Evolutionary conservation across 2,329 filamentous ascomycete species (phyloP), one percentile per base, ranked within the genome.

Genomic region (Verticillium nubilum): DNA sequence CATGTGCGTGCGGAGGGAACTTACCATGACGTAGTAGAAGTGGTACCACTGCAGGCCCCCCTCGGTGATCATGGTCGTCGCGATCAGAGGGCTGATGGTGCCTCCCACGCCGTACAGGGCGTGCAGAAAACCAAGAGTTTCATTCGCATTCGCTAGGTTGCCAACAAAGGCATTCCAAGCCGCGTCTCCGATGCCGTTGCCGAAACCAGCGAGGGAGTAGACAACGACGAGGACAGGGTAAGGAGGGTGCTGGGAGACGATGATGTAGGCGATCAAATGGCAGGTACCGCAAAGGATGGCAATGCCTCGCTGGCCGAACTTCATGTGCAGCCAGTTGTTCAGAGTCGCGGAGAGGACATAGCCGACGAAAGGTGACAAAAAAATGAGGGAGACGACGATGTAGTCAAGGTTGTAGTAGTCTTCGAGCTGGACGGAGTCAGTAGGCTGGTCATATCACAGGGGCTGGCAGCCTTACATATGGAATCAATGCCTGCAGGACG

Each of bases 11-110:
- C 5, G 29, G 9, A 19, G 12, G 5, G 17, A 19, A 26, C 80
- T 62, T 67, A 89, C 85, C 86, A 92, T 89, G 52, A 91, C 74
- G 68, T 91, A 91, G 72, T 92, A 93, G 68, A 89, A 92, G 2
- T 77, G 76, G 65, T 87, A 90, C 89, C 89, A 93, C 0, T 78
- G 78, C 56, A 87, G 63, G 5, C 76, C 65, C 0, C 76, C 85
- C 66, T 85, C 85, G 0, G 86, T 86, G 37, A 92, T 84, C 80
- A 93, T 83, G 0, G 81, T 81, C 0, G 89, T 91, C 0, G 89
- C 88, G 55, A 91, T 81, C 3, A 92, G 70, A 0, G 89, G 89
- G n/a, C 84, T 80, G 0, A 91, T 73, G 0, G 88, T 85, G 0
- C 86, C 89, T 0, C 90, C 89, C 0, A 85, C 64, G 0, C 87